Percentiles rank a stretch among this genome's conserved stretches.
These are phyloP conservation scores for Plasmodium coatneyi DNA, from an alignment of 169 alveolate species.

Conservation along the genomic window DNA sequence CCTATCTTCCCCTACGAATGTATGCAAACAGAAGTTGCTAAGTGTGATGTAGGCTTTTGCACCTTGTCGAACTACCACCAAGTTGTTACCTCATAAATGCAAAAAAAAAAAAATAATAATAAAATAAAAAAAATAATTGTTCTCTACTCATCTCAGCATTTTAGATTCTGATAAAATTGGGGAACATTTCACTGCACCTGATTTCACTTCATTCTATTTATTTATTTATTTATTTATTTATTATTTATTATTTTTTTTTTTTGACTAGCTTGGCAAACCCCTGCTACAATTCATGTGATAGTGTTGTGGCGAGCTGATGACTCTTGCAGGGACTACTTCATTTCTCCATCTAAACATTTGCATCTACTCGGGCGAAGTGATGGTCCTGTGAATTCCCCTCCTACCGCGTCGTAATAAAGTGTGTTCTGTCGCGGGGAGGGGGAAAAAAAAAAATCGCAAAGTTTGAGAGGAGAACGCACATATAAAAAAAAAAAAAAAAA, in stretches of 20 bases:
- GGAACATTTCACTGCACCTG: background rate
- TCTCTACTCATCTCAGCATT: background rate
- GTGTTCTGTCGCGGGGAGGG: background rate
- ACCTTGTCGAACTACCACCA: background rate
- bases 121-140: background rate
- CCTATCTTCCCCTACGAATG: background rate
- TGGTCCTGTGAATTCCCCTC: conserved; percentile 9
- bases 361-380: background rate
- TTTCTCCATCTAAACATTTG: background rate
- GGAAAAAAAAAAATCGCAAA: background rate
- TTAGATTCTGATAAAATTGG: background rate
- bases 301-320: background rate
- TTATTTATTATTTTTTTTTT: background rate
- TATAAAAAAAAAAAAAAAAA: background rate
- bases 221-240: too few relatives aligned
- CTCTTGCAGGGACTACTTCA: background rate
- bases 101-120: background rate
- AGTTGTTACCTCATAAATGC: background rate
- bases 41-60: background rate
- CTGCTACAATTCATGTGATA: background rate
- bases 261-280: background rate
- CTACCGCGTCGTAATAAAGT: background rate
- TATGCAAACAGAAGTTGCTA: background rate
- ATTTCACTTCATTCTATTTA: too few relatives aligned
- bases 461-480: too few relatives aligned